A percentile compares a stretch with the other conserved stretches of the same genome.
Conservation (phyloP, 1,284 basidiomycete species). For the Irpex lacteus region DNA sequence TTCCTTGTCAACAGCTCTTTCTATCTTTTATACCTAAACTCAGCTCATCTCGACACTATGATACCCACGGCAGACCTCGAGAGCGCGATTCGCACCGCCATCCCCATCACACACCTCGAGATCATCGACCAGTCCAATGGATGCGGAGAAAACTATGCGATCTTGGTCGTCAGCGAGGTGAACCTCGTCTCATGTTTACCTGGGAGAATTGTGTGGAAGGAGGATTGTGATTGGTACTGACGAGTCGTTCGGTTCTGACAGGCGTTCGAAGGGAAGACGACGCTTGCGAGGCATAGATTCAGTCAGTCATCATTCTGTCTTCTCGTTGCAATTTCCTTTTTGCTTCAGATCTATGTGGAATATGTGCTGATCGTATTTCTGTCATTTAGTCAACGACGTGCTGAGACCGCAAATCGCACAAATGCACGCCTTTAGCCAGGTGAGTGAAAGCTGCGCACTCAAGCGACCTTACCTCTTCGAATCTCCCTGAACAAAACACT, state of each 20-base stretch:
- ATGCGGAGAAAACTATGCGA: constrained; percentile 73
- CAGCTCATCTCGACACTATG: constrained; percentile 39
- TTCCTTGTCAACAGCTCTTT: neutral
- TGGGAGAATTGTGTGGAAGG: neutral
- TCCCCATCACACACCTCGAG: constrained; percentile 63
- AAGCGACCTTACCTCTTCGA: neutral
- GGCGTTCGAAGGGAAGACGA: constrained; percentile 74
- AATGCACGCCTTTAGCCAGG: constrained; percentile 86
- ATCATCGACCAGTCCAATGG: constrained; percentile 75
- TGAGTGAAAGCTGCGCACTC: constrained; percentile 26
- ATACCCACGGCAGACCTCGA: constrained; percentile 56
- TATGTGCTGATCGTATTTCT: neutral
- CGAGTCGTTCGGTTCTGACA: constrained; percentile 21
- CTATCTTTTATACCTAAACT: neutral
- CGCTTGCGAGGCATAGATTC: constrained; percentile 66
- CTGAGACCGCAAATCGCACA: constrained; percentile 71
- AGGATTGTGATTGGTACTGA: neutral
- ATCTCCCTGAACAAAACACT: neutral
- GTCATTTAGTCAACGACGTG: constrained; percentile 64
- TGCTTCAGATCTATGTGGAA: neutral
- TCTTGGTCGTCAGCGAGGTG: constrained; percentile 75
- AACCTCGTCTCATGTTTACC: neutral
- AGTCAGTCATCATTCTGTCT: constrained; percentile 38
- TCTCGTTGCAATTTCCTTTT: neutral
- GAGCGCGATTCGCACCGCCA: constrained; percentile 52